phyloP scores from a whole-genome alignment of 805 yeast genomes.

The Brettanomyces bruxellensis region DNA sequence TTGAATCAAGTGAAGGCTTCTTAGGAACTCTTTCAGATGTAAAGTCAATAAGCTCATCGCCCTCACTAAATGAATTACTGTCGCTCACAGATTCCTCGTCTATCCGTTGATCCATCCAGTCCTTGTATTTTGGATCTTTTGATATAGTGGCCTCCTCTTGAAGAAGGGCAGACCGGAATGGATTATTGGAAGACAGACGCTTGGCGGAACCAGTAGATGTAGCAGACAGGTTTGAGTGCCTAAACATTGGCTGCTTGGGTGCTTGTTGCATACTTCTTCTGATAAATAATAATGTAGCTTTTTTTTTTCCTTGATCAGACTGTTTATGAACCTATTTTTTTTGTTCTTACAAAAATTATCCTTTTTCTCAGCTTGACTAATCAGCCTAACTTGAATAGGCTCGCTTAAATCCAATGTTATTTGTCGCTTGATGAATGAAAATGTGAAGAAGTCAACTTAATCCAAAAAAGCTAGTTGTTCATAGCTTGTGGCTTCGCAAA shows the following conservation, averaged over 20 bases:
- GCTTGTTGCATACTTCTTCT: not conserved
- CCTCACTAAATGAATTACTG: conserved; percentile 26
- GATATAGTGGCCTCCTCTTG: conserved; percentile 18
- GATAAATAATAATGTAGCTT: not conserved
- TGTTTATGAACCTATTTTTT: no score
- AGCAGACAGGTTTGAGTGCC: conserved; percentile 23
- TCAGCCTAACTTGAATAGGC: no score
- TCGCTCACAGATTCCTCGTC: conserved; percentile 27
- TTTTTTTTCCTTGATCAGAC: not conserved
- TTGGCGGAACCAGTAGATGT: conserved; percentile 30
- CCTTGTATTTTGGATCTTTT: conserved; percentile 34
- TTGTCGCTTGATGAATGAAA: no score
- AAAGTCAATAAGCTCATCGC: conserved; percentile 11
- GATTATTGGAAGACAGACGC: conserved; percentile 57
- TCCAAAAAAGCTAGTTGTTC: no score
- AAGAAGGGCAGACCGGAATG: conserved; percentile 48
- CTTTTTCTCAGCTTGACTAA: no score
- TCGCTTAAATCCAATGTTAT: no score
- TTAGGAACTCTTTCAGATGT: not conserved
- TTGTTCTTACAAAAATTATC: no score
- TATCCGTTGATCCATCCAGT: conserved; percentile 40
- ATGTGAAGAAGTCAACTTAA: no score
- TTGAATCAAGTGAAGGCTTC: conserved; percentile 11
- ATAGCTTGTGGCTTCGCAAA: no score
- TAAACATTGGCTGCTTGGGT: conserved; percentile 15